Base-by-base conservation (phyloP, 768 basidiomycete species). In the Mycena pura region DNA sequence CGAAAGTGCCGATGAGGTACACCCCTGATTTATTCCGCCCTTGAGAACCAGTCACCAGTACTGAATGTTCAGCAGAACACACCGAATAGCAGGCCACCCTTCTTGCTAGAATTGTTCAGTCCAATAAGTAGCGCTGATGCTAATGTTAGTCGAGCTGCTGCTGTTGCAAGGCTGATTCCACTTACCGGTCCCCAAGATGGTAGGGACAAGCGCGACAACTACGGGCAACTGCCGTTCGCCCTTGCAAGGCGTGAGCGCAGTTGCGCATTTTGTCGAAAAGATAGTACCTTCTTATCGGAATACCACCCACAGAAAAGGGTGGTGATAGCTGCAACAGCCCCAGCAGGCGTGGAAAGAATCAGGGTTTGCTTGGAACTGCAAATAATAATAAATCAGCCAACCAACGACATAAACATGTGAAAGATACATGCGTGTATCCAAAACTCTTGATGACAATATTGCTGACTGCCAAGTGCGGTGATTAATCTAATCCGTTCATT, bases 181-280 rank as follows among this genome's bases (percentile, higher is more conserved):
- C 74, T 62, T 62, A 82, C 84, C 84, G 53, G 82, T 64, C 3
- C 87, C 86, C 7, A 85, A 72, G 38, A 89, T 86, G 0, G 86
- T 85, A 0, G 87, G 87, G 15, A 87, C 64, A 34, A 88, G 59
- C 4, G 83, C 82, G 63, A 86, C 78, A 13, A 86, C 74, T 32
- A 89, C 85, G 0, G 88, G 87, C 3, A 81, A 59, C 86, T 87
- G 87, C 5, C 87, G 79, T 61, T 86, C 86, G 34, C 78, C 78
- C 86, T 63, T 25, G 41, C 13, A 14, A 29, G 28, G 36, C 83
- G 38, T 9, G 14, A 31, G 15, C 28, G 4, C 56, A 10, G n/a
- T 25, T 44, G 34, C 38, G 36, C 34, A 22, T 15, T 43, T 11
- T 39, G 11, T 17, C 27, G 32, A 17, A 44, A 48, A 11, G 22